Percentiles rank a stretch among this genome's conserved stretches.
Evolutionary conservation across 805 yeast species (phyloP).

Genomic region (Candida jianshihensis): DNA sequence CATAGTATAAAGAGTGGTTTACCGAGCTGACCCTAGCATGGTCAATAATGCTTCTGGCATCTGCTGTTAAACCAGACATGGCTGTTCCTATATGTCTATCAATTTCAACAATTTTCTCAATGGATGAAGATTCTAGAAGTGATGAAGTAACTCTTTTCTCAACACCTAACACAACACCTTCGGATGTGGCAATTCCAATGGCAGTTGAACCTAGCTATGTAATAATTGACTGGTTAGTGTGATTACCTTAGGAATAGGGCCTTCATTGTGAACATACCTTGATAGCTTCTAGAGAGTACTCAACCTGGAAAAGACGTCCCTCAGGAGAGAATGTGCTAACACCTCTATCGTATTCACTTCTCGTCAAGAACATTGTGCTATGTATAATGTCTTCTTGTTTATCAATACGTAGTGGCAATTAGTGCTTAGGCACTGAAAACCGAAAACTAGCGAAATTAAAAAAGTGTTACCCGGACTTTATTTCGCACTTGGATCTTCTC

Average conservation of each 20-base stretch:
- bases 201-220: constrained; percentile 84
- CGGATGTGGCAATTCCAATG: constrained; percentile 90
- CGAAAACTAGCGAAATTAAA: too few relatives aligned
- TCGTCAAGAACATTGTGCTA: constrained; percentile 95
- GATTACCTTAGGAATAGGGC: neutral
- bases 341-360: constrained; percentile 99
- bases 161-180: constrained; percentile 94
- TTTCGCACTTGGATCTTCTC: too few relatives aligned
- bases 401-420: constrained; percentile 8
- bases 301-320: constrained; percentile 96
- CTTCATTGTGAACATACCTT: constrained; percentile 41
- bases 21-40: constrained; percentile 90
- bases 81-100: constrained; percentile 96
- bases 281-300: constrained; percentile 95
- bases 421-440: too few relatives aligned
- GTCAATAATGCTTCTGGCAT: constrained; percentile 97
- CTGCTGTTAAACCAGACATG: constrained; percentile 97
- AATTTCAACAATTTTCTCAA: constrained; percentile 93
- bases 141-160: constrained; percentile 96
- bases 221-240: neutral
- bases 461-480: too few relatives aligned
- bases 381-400: too few relatives aligned
- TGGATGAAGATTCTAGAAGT: constrained; percentile 82
- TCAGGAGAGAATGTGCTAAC: constrained; percentile 98
- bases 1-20: constrained; percentile 83